Evolutionary conservation across 805 yeast species (phyloP), one percentile per base, ranked within the genome.

Genomic region (Lachancea nothofagi): DNA sequence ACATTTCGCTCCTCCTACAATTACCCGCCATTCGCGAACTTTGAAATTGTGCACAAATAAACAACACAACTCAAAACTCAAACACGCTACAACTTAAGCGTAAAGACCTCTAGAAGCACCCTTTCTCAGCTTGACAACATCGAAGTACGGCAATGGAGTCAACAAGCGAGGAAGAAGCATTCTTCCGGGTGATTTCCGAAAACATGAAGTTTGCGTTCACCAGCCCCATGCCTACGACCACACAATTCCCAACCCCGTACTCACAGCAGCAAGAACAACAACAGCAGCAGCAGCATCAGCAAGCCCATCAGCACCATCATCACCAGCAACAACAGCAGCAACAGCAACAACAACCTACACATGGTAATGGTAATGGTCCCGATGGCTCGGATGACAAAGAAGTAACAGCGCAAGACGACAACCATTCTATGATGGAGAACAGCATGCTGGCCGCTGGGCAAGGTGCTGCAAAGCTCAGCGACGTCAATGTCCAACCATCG

Each of bases 221-320:
- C 33, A 57, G 62, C 41, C 63, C 63, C 2, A 29, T 55, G 14
- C 62, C 60, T 4, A 46, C 51, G 7, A 56, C 55, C 13, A 55
- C 60, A 7, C 61, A 59, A 28, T 56, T 59, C 21, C 65, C 65
- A 23, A 60, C 65, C 0, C 65, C 65, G 1, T 60, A 57, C 41
- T 55, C 64, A 2, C 47, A 55, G 20, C 51, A 53, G 26, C 57
- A 53, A 17, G 21, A 19, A 7, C 40, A 28, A 6, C 29, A 37
- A 22, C 31, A 30, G n/a, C 29, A 24, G 30, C 15, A 29, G 12
- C 28, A 25, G 25, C 30, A 17, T 19, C 21, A 13, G 6, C 35
- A 17, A 33, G n/a, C n/a, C n/a, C 4, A 33, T 5, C 36, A 13
- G 21, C 29, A 21, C 15, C 28, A 21, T 4, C 22, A 22, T 12